Percentiles rank a stretch among this genome's conserved stretches.
Conservation (phyloP, 2,329 filamentous ascomycete genomes). For the Alternaria dauci region DNA sequence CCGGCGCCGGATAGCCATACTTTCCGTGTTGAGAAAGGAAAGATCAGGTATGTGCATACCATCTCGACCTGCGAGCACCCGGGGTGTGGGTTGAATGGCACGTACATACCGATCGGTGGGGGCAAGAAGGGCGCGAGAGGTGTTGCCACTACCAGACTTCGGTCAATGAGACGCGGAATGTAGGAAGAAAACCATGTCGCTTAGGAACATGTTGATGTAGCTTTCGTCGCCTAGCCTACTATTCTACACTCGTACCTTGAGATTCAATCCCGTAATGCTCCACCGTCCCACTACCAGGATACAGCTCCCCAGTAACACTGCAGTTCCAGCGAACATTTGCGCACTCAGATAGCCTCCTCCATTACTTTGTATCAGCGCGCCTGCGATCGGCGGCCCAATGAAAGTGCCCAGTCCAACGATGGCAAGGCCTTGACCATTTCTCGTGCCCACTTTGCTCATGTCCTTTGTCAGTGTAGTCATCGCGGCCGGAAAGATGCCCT, state of each 20-base stretch:
- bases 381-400: constrained; percentile 58
- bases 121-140: not conserved
- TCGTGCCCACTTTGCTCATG: constrained; percentile 56
- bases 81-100: constrained; percentile 29
- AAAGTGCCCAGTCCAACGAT: constrained; percentile 56
- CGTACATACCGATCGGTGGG: constrained; percentile 15
- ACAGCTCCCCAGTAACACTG: constrained; percentile 40
- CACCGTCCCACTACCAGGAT: constrained; percentile 41
- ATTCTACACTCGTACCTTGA: constrained; percentile 33
- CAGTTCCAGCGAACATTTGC: constrained; percentile 53
- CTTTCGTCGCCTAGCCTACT: not conserved
- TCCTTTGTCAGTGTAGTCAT: constrained; percentile 57
- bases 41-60: constrained; percentile 34
- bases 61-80: constrained; percentile 32
- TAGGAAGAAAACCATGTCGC: not conserved
- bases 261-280: constrained; percentile 40
- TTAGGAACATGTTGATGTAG: too few relatives aligned
- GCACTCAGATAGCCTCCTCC: constrained; percentile 55
- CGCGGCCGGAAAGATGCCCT: constrained; percentile 56
- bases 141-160: not conserved
- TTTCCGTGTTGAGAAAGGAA: constrained; percentile 37
- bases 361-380: constrained; percentile 54
- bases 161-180: not conserved
- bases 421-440: constrained; percentile 60
- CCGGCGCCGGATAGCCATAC: constrained; percentile 36